Base-by-base conservation (phyloP, 495 filamentous ascomycete genomes). In the Hyaloscypha finlandica region DNA sequence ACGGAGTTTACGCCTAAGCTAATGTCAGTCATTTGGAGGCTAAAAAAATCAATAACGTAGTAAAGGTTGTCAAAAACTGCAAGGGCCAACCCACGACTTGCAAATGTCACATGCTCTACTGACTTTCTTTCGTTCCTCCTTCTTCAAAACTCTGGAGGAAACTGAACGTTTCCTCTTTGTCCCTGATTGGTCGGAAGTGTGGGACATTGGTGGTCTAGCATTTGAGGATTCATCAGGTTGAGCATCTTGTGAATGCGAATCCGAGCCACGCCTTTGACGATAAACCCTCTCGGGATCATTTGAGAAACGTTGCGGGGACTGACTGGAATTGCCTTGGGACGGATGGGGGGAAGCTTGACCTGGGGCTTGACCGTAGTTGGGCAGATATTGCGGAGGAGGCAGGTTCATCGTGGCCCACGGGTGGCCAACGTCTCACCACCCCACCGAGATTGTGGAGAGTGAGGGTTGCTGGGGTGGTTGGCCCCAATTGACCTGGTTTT, bases 1-100 rank as follows among this genome's bases (percentile, higher is more conserved):
- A 19, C 62, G 45, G 6, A 64, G 22, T 25, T 64, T 64, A 37
- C 32, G 25, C n/a, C 57, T 60, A 12, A 48, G 16, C 0, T 19
- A 48, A 48, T 3, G 4, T 48, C 16, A 48, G 42, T 16, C 11
- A 0, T 48, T 12, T 48, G 1, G 3, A 48, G 16, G 16, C 4
- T 48, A 48, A 48, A 14, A 19, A 0, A 0, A 48, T 1, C 42
- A 12, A 19, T 48, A 48, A 11, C 11, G 16, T 4, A 48, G 35
- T 37, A 19, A 19, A 48, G 16, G 9, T 1, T 19, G 42, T 14
- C 4, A 4, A 1, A 14, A 14, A 48, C 42, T 37, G 35, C 4
- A 14, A 48, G 42, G 42, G 42, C 8, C 16, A 48, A 48, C 42
- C 16, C 11, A 48, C 42, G 42, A 48, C 42, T 48, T 48, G 42